Evolutionary conservation across 345 rosid genomes (phyloP), one percentile per base, ranked within the genome.

Genomic region (Heritiera fomes): DNA sequence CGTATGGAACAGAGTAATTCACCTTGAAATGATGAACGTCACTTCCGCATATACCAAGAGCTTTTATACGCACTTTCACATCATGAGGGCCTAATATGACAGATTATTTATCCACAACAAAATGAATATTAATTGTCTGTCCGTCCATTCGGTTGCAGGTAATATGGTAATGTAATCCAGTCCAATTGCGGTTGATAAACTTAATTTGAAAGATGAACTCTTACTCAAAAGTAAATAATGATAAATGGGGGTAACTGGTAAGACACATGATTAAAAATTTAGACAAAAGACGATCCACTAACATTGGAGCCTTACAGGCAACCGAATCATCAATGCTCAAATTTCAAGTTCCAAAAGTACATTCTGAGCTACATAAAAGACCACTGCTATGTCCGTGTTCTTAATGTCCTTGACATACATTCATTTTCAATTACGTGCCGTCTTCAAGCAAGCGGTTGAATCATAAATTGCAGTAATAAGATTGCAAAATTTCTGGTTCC

Each of bases 11-110:
- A 43, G 34, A 65, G 28, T 45, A 41, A 58, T 49, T 79, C 41
- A 90, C 92, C 92, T 86, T 89, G 84, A 89, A 87, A 75, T 84
- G 89, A 77, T 89, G 92, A 81, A 91, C 86, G 87, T 91, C 94
- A 62, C 94, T 86, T 80, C 89, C 88, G 41, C 92, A 91, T 52
- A 91, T 91, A 63, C 91, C 94, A 30, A 91, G 87, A 73, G 92
- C 91, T 75, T 88, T 91, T 52, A 89, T 78, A 71, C 78, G 77
- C 34, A 89, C 89, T 83, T 84, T 87, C 8, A 87, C 94, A 80
- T 86, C 88, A 74, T 78, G 81, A 5, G 92, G 89, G 50, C 91
- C 89, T 89, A 77, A 49, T 34, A 77, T 15, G 60, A 64, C 46
- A 46, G 40, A 59, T 2, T 18, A 71, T 32, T 47, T 17, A 13